phyloP scores from a whole-genome alignment of 2,329 filamentous ascomycete genomes.

The Corinectria fuckeliana region DNA sequence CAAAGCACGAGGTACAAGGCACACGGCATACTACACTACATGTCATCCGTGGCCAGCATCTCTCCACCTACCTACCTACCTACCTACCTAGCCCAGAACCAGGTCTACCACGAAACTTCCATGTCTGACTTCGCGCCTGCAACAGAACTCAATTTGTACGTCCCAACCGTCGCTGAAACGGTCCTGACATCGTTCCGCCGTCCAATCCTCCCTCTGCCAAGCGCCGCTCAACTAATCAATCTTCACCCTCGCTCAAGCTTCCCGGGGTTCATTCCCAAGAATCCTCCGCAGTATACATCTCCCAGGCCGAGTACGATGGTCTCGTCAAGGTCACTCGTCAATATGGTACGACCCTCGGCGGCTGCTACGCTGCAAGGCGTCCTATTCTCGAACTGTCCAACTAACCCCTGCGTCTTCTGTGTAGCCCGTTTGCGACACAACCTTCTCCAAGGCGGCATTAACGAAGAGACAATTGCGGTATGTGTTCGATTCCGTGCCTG shows the following conservation, averaged over 20 bases:
- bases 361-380: not conserved
- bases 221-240: conserved; percentile 1
- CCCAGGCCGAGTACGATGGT: conserved; percentile 65
- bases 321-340: conserved; percentile 60
- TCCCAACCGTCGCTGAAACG: not conserved
- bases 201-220: not conserved
- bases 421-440: conserved; percentile 46
- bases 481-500: conserved; percentile 24
- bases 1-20: not conserved
- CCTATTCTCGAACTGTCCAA: not conserved
- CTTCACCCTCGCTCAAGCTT: conserved; percentile 2
- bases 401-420: not conserved
- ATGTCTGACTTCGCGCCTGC: not conserved
- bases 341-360: conserved; percentile 55
- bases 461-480: conserved; percentile 54
- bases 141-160: conserved; percentile 5
- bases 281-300: conserved; percentile 56
- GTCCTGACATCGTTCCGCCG: not conserved
- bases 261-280: not conserved
- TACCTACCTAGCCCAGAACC: not conserved
- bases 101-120: not conserved
- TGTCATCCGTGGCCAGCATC: too few species aligned
- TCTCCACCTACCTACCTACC: too few species aligned
- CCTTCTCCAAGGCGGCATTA: conserved; percentile 56
- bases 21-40: not conserved